Base-by-base conservation (phyloP, 495 filamentous ascomycete genomes). In the Lindgomyces ingoldianus region DNA sequence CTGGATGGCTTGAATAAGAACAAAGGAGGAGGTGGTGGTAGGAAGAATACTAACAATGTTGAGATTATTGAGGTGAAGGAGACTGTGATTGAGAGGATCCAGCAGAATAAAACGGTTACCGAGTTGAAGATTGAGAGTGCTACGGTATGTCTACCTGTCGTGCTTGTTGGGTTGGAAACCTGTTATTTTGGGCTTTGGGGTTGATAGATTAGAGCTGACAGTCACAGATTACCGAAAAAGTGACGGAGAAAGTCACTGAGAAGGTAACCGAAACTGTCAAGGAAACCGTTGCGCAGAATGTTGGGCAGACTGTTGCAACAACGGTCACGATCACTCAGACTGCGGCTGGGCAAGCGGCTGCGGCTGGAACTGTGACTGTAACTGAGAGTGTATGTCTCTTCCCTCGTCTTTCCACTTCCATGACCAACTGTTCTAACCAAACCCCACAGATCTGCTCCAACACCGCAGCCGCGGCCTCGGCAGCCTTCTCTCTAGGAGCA, bases 181-280 rank as follows among this genome's bases (percentile, higher is more conserved):
- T n/a, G n/a, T n/a, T n/a, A n/a, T n/a, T n/a, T n/a, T n/a, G n/a
- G n/a, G n/a, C n/a, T n/a, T n/a, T n/a, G n/a, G n/a, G n/a, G n/a
- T n/a, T n/a, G n/a, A 96, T 92, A 92, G 91, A 96, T 76, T 83
- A 81, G 51, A 92, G 93, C 9, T 96, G 96, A 77, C 86, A 94
- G 79, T 88, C 70, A 97, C 92, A 27, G 93, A 85, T 4, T 96
- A 89, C 73, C 96, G 36, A 39, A 2, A 36, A 19, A 39, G 19
- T 52, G 3, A 52, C 48, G 12, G 48, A 52, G 8, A 52, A 52
- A 52, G 48, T 52, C 25, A 52, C 48, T 9, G 48, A 52, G 22
- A 52, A 24, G 22, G 24, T 52, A 11, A 56, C n/a, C 6, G 52
- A 39, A 41, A 56, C 6, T 4, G 6, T 18, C 8, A 25, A 22